These are phyloP conservation scores for Aspergillus piperis DNA, from an alignment of 2,329 filamentous ascomycete genomes.

Conservation along the genomic window DNA sequence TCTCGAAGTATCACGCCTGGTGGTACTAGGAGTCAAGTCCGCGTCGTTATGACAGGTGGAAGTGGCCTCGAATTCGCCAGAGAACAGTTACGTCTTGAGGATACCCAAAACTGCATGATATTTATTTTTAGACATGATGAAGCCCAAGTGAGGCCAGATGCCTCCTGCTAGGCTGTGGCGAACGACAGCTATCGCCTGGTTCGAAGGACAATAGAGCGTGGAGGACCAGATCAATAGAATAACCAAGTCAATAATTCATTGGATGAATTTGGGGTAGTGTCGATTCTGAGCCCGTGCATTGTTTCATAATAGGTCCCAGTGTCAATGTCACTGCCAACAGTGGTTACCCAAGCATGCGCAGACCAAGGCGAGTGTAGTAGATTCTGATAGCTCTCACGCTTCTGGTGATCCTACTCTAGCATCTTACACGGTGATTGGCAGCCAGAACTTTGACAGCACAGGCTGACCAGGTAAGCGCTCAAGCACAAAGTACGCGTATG, in stretches of 20 bases:
- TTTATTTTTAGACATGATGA: slow-evolving; percentile 17
- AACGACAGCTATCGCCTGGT: not conserved
- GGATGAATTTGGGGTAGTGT: not conserved
- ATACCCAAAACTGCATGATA: slow-evolving; percentile 12
- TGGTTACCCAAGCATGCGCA: not conserved
- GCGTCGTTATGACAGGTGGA: not conserved
- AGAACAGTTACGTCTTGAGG: slow-evolving; percentile 1
- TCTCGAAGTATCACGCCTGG: not conserved
- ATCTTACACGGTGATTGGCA: not conserved
- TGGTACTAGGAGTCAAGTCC: not conserved
- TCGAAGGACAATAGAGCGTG: not conserved
- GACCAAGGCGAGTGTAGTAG: not conserved
- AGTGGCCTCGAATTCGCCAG: not conserved
- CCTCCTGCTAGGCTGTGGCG: not conserved
- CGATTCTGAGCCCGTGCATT: not conserved
- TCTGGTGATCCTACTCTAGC: not conserved
- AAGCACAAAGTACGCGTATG: not conserved
- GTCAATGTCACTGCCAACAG: not conserved
- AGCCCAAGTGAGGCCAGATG: slow-evolving; percentile 5
- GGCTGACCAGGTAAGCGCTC: not conserved
- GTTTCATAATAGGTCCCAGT: not conserved
- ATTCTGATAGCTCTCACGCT: not conserved
- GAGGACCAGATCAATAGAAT: not conserved
- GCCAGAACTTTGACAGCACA: not conserved
- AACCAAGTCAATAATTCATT: not conserved